Conservation (phyloP, 2,329 filamentous ascomycete genomes). For the Fusarium torreyae region DNA sequence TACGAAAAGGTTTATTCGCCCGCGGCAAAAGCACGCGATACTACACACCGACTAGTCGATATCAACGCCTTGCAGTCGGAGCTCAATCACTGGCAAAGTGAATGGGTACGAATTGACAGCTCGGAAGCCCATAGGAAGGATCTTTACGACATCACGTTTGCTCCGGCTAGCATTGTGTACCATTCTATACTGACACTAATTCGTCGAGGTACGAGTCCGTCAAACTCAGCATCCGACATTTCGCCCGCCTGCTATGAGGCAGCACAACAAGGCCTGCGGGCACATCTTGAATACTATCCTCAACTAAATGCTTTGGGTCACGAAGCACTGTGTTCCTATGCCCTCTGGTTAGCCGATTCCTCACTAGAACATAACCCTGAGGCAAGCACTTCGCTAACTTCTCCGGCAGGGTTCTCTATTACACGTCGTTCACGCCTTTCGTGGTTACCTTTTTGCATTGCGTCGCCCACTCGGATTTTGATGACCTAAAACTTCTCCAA, state of each 20-base stretch:
- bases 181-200: conserved; percentile 11
- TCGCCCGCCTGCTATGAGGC: conserved; percentile 12
- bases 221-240: conserved; percentile 2
- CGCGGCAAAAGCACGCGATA: neutral
- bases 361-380: too few relatives aligned
- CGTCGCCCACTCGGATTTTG: neutral
- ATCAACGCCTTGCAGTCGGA: neutral
- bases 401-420: conserved; percentile 5
- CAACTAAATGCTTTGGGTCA: too few relatives aligned
- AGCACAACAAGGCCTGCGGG: neutral
- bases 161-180: conserved; percentile 4
- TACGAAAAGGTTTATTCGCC: conserved; percentile 11
- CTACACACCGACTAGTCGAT: neutral
- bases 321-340: too few relatives aligned
- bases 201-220: conserved; percentile 4
- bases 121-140: neutral
- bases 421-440: conserved; percentile 10
- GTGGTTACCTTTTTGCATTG: conserved; percentile 13
- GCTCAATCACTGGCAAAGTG: conserved; percentile 2
- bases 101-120: conserved; percentile 4
- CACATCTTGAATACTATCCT: neutral
- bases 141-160: conserved; percentile 4
- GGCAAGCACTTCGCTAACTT: neutral
- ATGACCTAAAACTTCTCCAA: neutral
- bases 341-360: too few relatives aligned